Conservation (phyloP, 1,284 basidiomycete genomes). For the Ustilago shanxiensis region DNA sequence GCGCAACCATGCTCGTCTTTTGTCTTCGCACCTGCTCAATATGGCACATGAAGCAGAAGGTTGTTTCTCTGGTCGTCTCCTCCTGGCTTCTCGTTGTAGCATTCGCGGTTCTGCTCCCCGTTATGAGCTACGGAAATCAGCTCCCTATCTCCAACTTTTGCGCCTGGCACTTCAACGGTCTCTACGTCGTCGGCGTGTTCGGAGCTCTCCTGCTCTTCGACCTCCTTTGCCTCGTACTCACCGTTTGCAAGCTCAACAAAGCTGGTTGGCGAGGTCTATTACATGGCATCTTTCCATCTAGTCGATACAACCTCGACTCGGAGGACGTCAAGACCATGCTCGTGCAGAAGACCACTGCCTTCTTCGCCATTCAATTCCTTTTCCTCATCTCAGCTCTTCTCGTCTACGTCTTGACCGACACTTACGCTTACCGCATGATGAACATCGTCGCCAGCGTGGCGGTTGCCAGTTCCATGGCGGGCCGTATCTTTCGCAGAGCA, state of each 20-base stretch:
- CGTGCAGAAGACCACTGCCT: conserved; percentile 58
- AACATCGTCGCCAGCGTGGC: conserved; percentile 58
- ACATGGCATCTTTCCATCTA: conserved; percentile 42
- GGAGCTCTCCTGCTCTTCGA: conserved; percentile 52
- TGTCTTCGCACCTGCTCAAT: conserved; percentile 58
- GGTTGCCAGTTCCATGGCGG: conserved; percentile 57
- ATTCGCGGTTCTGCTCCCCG: conserved; percentile 46
- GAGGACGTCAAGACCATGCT: conserved; percentile 63
- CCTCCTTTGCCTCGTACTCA: conserved; percentile 50
- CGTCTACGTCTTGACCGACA: conserved; percentile 45
- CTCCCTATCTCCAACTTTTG: conserved; percentile 56
- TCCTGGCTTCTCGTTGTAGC: conserved; percentile 53
- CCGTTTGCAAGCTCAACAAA: conserved; percentile 60
- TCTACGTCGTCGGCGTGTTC: conserved; percentile 49
- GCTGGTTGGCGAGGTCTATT: conserved; percentile 54
- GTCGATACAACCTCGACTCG: conserved; percentile 37
- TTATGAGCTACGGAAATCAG: conserved; percentile 35
- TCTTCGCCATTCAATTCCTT: conserved; percentile 57
- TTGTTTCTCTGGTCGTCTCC: conserved; percentile 50
- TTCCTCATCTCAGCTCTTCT: conserved; percentile 53
- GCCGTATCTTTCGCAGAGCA: conserved; percentile 57
- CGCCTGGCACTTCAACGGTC: conserved; percentile 47
- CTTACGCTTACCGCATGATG: conserved; percentile 53
- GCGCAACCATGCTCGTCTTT: conserved; percentile 61
- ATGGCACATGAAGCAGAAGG: conserved; percentile 52